phyloP scores from a whole-genome alignment of 306 rosid species.

The Hippophae rhamnoides region DNA sequence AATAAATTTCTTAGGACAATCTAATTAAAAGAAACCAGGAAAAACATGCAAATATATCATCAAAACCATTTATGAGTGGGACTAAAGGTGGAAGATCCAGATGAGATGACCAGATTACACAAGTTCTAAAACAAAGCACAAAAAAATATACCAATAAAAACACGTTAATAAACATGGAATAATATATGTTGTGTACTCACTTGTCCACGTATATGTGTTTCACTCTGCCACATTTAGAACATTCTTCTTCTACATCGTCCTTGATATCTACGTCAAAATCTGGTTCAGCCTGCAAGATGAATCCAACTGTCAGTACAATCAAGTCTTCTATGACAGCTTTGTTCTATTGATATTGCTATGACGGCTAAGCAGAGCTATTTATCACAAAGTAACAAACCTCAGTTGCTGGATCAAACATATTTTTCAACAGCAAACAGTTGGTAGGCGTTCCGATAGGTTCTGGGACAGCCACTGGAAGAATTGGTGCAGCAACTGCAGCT shows the following conservation, averaged over 20 bases:
- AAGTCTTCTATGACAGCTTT: not conserved
- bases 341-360: not conserved
- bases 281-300: slow-evolving; percentile 59
- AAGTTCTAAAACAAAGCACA: too few relatives aligned
- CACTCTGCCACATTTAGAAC: slow-evolving; percentile 86
- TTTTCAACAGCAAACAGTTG: slow-evolving; percentile 79
- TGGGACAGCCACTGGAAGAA: slow-evolving; percentile 37
- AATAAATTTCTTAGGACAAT: too few relatives aligned
- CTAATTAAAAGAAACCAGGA: too few relatives aligned
- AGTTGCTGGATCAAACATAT: slow-evolving; percentile 89
- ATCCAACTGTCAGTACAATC: slow-evolving; percentile 9
- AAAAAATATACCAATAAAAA: too few relatives aligned
- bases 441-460: slow-evolving; percentile 80
- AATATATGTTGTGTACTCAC: slow-evolving; percentile 35
- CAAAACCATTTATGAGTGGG: too few relatives aligned
- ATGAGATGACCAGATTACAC: too few relatives aligned
- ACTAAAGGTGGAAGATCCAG: too few relatives aligned
- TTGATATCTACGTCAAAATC: slow-evolving; percentile 84
- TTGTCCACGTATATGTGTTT: slow-evolving; percentile 90
- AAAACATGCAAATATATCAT: too few relatives aligned
- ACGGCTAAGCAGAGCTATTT: not conserved
- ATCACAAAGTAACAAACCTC: slow-evolving; percentile 50
- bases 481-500: slow-evolving; percentile 34
- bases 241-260: slow-evolving; percentile 95
- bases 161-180: not conserved